Evolutionary conservation across 768 basidiomycete genomes (phyloP).

Genomic region (Pisolithus microcarpus): DNA sequence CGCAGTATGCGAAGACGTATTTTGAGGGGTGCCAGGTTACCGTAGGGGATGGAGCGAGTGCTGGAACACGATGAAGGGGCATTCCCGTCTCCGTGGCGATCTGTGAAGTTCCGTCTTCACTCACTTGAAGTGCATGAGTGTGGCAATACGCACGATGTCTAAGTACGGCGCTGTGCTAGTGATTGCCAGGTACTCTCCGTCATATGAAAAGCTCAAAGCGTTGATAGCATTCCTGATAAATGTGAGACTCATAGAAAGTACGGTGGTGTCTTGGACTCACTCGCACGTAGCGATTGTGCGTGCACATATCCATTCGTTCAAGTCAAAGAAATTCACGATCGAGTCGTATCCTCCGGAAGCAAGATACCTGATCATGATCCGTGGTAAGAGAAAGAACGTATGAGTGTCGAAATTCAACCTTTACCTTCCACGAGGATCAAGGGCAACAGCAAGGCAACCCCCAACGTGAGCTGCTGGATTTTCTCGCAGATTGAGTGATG

Average conservation of each 20-base stretch:
- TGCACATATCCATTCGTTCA: constrained; percentile 73
- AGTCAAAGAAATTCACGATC: constrained; percentile 76
- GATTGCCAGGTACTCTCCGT: constrained; percentile 78
- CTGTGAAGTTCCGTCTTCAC: constrained; percentile 30
- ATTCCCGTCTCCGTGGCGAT: constrained; percentile 72
- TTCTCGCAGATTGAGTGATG: constrained; percentile 50
- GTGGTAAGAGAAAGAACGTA: background rate
- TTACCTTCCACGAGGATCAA: constrained; percentile 74
- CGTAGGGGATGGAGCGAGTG: constrained; percentile 63
- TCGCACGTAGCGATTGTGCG: constrained; percentile 76
- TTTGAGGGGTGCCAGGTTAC: constrained; percentile 81
- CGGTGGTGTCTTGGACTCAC: constrained; percentile 36
- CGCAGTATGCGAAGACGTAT: constrained; percentile 76
- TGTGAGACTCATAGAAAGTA: background rate
- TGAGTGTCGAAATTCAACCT: constrained; percentile 2
- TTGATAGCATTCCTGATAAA: constrained; percentile 57
- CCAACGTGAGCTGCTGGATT: constrained; percentile 71
- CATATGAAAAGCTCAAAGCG: constrained; percentile 71
- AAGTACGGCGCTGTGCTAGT: constrained; percentile 66
- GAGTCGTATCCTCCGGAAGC: constrained; percentile 78
- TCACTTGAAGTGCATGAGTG: background rate
- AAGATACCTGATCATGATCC: constrained; percentile 45
- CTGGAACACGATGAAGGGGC: constrained; percentile 70
- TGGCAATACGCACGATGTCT: constrained; percentile 53
- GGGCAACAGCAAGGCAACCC: constrained; percentile 67